Base-by-base conservation (phyloP, 2,329 filamentous ascomycete genomes). In the Coleophoma eucalyptorum region DNA sequence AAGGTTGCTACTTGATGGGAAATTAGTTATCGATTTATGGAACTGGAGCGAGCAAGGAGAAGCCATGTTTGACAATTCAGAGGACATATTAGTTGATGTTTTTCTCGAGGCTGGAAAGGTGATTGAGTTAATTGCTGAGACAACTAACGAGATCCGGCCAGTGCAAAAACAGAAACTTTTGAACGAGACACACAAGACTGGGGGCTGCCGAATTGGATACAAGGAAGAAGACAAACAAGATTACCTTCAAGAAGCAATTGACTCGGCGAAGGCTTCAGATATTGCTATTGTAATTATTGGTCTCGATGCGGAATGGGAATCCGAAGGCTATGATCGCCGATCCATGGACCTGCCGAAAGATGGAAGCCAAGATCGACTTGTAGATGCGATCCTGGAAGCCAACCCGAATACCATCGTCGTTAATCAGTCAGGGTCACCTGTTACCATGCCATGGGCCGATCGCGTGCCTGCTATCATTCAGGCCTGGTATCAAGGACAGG, bases 251-350 rank as follows among this genome's bases (percentile, higher is more conserved):
- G 75, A 87, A 62, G 86, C 86, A 1, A 79, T 86, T 4, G 74
- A 80, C 18, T 73, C 76, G 2, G 86, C 86, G 8, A 78, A 72
- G 54, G 73, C 74, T 2, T 81, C 83, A 0, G 85, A 89, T 60
- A 81, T 87, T 13, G 86, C 85, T 2, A 71, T 90, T 6, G 75
- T 90, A 1, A 77, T 89, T 45, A 79, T 87, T 10, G 86, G 86
- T 1, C 73, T 89, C 1, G 86, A 89, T 63, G 80, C 80, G 5
- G 86, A 90, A 64, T 90, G 85, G 85, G 86, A 90, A 62, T 87
- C 84, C 2, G 86, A 89, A 65, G 86, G 86, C 1, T 87, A 87
- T 53, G 86, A 89, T 62, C 77, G 85, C 43, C 70, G 75, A 50
- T 79, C 73, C 50, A 81, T 84, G 78, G 78, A 82, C 54, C 69